Percentiles rank a stretch among this genome's conserved stretches.
Evolutionary conservation across 768 basidiomycete species (phyloP).

Genomic region (Cystobasidium tubakii): DNA sequence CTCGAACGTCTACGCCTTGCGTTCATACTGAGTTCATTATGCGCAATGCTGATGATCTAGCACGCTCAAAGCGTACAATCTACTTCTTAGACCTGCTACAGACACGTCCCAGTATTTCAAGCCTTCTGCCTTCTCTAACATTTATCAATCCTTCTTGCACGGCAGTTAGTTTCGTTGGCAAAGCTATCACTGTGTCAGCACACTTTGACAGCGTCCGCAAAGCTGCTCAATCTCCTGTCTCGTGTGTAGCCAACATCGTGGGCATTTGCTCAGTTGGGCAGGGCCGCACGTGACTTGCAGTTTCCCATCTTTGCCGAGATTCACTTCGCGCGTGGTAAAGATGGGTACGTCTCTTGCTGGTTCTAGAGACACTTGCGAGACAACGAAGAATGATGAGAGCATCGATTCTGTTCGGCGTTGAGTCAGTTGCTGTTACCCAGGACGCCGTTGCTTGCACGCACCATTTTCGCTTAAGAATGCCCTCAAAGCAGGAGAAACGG

Average conservation of each 20-base stretch:
- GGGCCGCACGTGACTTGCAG: conserved; percentile 60
- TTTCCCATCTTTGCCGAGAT: conserved; percentile 40
- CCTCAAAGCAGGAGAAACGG: conserved; percentile 40
- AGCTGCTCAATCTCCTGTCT: conserved; percentile 55
- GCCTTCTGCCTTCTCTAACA: too few relatives aligned
- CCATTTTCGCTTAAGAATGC: conserved; percentile 52
- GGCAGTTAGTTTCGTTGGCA: not conserved
- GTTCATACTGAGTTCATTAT: too few relatives aligned
- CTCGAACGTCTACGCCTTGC: too few relatives aligned
- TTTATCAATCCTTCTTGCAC: too few relatives aligned
- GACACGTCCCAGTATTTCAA: too few relatives aligned
- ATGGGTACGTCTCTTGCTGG: not conserved
- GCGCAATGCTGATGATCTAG: too few relatives aligned
- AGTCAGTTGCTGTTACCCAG: too few relatives aligned
- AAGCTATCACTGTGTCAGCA: conserved; percentile 12
- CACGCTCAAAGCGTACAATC: too few relatives aligned
- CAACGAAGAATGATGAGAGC: conserved; percentile 71
- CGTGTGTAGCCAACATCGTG: conserved; percentile 82
- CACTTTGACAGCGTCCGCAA: conserved; percentile 61
- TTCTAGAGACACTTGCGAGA: conserved; percentile 59
- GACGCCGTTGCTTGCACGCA: conserved; percentile 28
- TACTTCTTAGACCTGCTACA: too few relatives aligned
- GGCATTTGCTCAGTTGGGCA: conserved; percentile 65
- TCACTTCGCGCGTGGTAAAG: conserved; percentile 1
- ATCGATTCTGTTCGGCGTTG: conserved; percentile 54